These are phyloP conservation scores for Acacia crassicarpa DNA, from an alignment of 306 rosid genomes.

Conservation along the genomic window DNA sequence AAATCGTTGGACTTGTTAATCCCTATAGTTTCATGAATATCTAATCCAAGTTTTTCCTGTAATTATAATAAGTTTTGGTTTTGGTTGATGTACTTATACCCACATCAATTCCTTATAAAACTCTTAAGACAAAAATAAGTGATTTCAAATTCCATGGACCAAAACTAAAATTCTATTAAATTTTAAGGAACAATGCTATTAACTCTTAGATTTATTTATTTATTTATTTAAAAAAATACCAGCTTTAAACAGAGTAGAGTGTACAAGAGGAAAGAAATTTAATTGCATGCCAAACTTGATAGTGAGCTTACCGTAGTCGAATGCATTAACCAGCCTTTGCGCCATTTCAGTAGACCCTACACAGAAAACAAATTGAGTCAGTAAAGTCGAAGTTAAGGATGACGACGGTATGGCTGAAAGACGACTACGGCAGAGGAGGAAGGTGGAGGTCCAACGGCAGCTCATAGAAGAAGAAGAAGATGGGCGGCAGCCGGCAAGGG, in stretches of 20 bases:
- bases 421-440: neutral
- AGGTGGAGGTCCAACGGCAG: neutral
- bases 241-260: neutral
- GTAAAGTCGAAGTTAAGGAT: neutral
- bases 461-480: neutral
- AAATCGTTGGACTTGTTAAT: too few species aligned
- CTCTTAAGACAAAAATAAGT: too few species aligned
- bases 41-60: too few species aligned
- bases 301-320: conserved; percentile 66
- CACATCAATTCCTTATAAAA: too few species aligned
- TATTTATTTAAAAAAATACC: too few species aligned
- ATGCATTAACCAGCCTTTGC: conserved; percentile 64
- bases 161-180: too few species aligned
- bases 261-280: neutral
- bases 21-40: too few species aligned
- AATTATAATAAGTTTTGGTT: too few species aligned
- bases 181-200: too few species aligned
- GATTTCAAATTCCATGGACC: too few species aligned
- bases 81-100: too few species aligned
- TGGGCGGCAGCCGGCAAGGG: neutral
- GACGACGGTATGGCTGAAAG: neutral
- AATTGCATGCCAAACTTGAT: conserved; percentile 64
- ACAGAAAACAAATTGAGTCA: neutral
- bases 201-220: too few species aligned
- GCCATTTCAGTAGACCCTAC: conserved; percentile 43